These are phyloP conservation scores for Amphicarpaea edgeworthii DNA, from an alignment of 306 rosid species.

Conservation along the genomic window DNA sequence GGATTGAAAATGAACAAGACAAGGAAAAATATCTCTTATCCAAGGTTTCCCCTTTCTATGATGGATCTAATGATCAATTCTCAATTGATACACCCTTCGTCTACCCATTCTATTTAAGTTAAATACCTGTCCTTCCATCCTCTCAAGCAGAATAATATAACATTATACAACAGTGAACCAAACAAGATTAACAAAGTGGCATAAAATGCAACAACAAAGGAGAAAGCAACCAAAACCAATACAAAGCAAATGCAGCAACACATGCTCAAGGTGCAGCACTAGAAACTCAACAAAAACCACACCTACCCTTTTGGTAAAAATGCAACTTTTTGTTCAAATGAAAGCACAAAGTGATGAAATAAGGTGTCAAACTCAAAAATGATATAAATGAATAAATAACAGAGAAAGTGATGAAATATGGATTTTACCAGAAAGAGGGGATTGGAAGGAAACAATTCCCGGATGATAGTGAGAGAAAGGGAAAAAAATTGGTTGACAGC, in stretches of 20 bases:
- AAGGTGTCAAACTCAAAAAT: slow-evolving; percentile 4
- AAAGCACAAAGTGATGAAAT: slow-evolving; percentile 15
- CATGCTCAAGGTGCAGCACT: not conserved
- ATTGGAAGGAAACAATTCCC: not conserved
- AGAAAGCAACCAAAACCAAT: not conserved
- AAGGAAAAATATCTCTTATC: not conserved
- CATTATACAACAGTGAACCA: slow-evolving; percentile 1
- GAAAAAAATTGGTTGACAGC: not conserved
- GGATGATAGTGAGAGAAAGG: not conserved
- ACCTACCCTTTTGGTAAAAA: not conserved
- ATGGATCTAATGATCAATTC: not conserved
- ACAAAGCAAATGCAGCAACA: not conserved
- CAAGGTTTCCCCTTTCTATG: not conserved
- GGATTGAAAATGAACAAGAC: not conserved
- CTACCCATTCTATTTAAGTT: not conserved
- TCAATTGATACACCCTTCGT: not conserved
- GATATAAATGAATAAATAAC: not conserved
- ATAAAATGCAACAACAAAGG: not conserved
- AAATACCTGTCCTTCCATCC: not conserved
- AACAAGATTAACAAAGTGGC: slow-evolving; percentile 3
- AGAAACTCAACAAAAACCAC: slow-evolving; percentile 10
- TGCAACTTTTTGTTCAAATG: not conserved
- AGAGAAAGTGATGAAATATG: not conserved
- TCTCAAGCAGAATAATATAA: slow-evolving; percentile 10
- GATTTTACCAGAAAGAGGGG: slow-evolving; percentile 4